phyloP scores from a whole-genome alignment of 2,329 filamentous ascomycete genomes.

The Escovopsis sp. region DNA sequence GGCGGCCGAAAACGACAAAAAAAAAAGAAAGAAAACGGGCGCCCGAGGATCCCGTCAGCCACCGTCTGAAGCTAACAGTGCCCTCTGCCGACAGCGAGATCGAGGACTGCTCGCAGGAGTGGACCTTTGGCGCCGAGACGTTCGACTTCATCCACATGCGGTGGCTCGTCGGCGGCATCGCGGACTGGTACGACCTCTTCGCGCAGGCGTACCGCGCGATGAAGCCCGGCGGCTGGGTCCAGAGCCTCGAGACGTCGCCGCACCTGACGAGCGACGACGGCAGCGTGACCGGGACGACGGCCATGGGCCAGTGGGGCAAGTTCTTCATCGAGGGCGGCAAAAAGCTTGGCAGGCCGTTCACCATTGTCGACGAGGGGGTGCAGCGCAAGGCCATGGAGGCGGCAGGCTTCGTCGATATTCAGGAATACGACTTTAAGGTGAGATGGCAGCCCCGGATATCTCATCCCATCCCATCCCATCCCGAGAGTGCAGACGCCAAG shows the following conservation, averaged over 20 bases:
- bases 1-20: not conserved
- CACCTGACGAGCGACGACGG: constrained; percentile 16
- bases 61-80: too few relatives aligned
- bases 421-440: constrained; percentile 12
- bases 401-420: constrained; percentile 14
- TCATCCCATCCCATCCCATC: not conserved
- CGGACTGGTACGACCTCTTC: constrained; percentile 40
- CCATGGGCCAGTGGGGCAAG: constrained; percentile 13
- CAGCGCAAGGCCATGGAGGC: constrained; percentile 10
- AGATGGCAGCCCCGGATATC: not conserved
- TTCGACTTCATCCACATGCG: constrained; percentile 49
- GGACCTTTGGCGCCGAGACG: constrained; percentile 16
- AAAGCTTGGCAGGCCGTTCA: constrained; percentile 17
- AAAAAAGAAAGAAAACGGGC: not conserved
- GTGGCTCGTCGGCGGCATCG: constrained; percentile 39
- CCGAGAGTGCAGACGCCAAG: not conserved
- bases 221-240: constrained; percentile 38
- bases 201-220: constrained; percentile 35
- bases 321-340: constrained; percentile 15
- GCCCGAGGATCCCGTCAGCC: not conserved
- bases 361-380: constrained; percentile 11
- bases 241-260: constrained; percentile 17
- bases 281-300: constrained; percentile 13
- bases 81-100: constrained; percentile 10
- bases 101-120: constrained; percentile 17